phyloP scores from a whole-genome alignment of 2,329 filamentous ascomycete genomes.

The Mycosphaerella sp. region DNA sequence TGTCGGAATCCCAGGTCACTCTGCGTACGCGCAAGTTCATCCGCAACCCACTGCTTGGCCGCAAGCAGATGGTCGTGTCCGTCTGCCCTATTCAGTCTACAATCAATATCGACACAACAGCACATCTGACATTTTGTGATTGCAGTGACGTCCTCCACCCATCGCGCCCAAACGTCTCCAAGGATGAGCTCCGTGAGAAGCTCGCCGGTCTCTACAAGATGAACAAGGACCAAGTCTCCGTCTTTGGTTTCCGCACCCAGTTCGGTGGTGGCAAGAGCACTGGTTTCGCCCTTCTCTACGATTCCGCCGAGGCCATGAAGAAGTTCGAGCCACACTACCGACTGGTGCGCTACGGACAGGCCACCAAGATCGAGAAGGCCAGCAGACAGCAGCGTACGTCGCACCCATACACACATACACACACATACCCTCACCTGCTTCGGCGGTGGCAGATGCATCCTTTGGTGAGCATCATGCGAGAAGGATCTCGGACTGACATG shows the following conservation, averaged over 20 bases:
- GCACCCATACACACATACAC: constrained; percentile 18
- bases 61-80: constrained; percentile 99
- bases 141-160: constrained; percentile 98
- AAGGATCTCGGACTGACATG: constrained; percentile 18
- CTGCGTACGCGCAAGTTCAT: constrained; percentile 99
- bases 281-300: constrained; percentile 97
- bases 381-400: constrained; percentile 98
- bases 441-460: constrained; percentile 10
- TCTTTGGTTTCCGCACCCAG: constrained; percentile 98
- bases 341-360: constrained; percentile 86
- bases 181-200: constrained; percentile 96
- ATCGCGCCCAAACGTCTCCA: constrained; percentile 96
- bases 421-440: constrained; percentile 9
- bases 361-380: constrained; percentile 92
- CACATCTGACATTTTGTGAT: constrained; percentile 17
- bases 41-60: constrained; percentile 96
- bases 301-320: constrained; percentile 97
- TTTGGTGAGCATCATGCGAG: constrained; percentile 12
- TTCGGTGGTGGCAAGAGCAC: constrained; percentile 99
- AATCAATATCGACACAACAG: constrained; percentile 5
- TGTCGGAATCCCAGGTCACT: constrained; percentile 67
- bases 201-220: constrained; percentile 96
- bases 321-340: constrained; percentile 99
- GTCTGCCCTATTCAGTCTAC: constrained; percentile 20
- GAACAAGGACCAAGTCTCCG: constrained; percentile 92